phyloP scores from a whole-genome alignment of 1,284 basidiomycete genomes.

The Cryptococcus floricola region DNA sequence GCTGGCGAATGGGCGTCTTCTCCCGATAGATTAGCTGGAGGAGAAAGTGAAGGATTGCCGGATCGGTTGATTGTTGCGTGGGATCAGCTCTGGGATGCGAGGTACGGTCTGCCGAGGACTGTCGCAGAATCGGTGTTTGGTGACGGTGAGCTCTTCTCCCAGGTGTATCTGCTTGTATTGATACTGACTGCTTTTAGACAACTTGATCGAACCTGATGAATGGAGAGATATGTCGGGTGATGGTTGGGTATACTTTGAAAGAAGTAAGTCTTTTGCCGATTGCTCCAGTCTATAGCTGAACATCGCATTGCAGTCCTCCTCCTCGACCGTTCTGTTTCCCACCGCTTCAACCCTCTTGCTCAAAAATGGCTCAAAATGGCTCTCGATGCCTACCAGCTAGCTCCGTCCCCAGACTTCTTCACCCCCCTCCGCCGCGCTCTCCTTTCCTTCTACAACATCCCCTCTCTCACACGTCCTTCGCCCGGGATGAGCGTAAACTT shows the following conservation, averaged over 20 bases:
- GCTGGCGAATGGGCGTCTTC: neutral
- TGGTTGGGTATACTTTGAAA: constrained; percentile 16
- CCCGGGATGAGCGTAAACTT: neutral
- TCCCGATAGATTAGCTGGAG: neutral
- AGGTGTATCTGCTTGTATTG: neutral
- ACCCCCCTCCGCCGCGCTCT: neutral
- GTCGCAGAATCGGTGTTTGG: constrained; percentile 15
- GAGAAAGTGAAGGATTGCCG: neutral
- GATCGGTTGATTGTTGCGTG: constrained; percentile 18
- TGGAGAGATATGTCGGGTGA: constrained; percentile 9
- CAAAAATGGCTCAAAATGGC: constrained; percentile 31
- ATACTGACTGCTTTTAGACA: neutral
- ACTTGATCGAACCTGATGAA: constrained; percentile 6
- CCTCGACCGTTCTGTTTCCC: constrained; percentile 23
- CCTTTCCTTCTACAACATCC: constrained; percentile 1
- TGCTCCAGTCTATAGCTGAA: neutral
- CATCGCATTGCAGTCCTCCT: constrained; percentile 16
- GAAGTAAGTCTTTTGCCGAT: constrained; percentile 7
- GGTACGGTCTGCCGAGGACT: constrained; percentile 15
- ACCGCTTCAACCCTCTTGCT: constrained; percentile 15
- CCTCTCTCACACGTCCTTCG: neutral
- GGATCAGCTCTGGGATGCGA: constrained; percentile 17
- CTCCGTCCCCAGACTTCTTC: constrained; percentile 7
- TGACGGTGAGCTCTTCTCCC: constrained; percentile 8
- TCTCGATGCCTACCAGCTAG: constrained; percentile 14